These are phyloP conservation scores for Microbotryum saponariae DNA, from an alignment of 1,284 basidiomycete genomes.

Conservation along the genomic window DNA sequence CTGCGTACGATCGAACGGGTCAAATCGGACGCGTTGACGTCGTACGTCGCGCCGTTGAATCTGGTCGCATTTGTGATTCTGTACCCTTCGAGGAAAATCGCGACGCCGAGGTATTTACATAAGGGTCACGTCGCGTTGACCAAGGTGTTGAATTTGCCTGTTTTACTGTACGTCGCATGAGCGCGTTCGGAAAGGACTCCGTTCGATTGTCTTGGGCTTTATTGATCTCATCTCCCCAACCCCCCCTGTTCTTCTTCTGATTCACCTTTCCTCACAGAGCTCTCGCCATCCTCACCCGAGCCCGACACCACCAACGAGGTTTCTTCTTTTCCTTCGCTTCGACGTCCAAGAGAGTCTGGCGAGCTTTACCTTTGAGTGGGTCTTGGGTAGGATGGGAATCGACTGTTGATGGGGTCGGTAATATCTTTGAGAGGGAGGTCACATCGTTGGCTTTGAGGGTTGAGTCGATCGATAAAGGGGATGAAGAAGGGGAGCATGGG, in stretches of 20 bases:
- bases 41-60: slow-evolving; percentile 30
- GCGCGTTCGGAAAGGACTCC: not conserved
- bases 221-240: not conserved
- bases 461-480: not conserved
- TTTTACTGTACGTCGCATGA: slow-evolving; percentile 7
- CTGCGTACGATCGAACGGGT: slow-evolving; percentile 35
- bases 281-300: slow-evolving; percentile 8
- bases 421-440: slow-evolving; percentile 17
- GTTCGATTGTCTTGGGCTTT: not conserved
- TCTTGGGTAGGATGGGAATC: slow-evolving; percentile 8
- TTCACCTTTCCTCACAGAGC: slow-evolving; percentile 11
- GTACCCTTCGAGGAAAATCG: slow-evolving; percentile 16
- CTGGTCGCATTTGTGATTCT: slow-evolving; percentile 28
- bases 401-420: slow-evolving; percentile 5
- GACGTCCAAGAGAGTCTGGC: not conserved
- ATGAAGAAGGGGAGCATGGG: not conserved
- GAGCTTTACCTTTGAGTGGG: slow-evolving; percentile 1
- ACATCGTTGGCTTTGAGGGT: not conserved
- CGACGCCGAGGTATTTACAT: slow-evolving; percentile 26
- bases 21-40: slow-evolving; percentile 33
- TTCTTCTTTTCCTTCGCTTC: not conserved
- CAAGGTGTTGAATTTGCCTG: slow-evolving; percentile 21
- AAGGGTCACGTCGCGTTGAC: slow-evolving; percentile 29
- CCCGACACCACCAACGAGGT: not conserved
- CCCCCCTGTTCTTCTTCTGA: slow-evolving; percentile 2